Percentiles rank a stretch among this genome's conserved stretches.
Evolutionary conservation across 2,329 filamentous ascomycete species (phyloP).

Genomic region (Fusarium sp.): DNA sequence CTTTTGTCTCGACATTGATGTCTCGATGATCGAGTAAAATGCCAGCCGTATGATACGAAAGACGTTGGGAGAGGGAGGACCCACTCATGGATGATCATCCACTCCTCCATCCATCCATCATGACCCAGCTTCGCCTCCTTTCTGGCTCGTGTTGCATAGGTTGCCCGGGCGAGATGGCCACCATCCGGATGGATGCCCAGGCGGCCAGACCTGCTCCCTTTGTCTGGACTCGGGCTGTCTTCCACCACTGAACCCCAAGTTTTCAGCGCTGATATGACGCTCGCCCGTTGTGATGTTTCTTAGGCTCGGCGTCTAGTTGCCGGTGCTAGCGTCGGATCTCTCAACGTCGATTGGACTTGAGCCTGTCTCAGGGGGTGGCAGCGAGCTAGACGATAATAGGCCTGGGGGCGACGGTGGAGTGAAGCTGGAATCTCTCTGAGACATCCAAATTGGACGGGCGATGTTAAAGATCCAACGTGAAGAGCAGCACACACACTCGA

Average conservation of each 20-base stretch:
- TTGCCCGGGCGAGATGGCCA: conserved; percentile 17
- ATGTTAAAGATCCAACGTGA: conserved; percentile 15
- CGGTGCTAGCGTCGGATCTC: conserved; percentile 36
- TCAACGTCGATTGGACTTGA: conserved; percentile 35
- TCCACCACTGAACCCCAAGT: conserved; percentile 9
- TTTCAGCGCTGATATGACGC: conserved; percentile 17
- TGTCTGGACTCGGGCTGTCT: conserved; percentile 9
- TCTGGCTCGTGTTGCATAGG: conserved; percentile 36
- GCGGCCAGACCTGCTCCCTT: not conserved
- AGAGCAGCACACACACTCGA: conserved; percentile 28
- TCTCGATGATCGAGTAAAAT: conserved; percentile 3
- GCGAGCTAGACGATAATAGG: conserved; percentile 39
- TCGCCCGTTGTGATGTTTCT: conserved; percentile 13
- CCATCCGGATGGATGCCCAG: conserved; percentile 9
- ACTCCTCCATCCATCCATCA: conserved; percentile 33
- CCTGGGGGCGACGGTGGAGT: conserved; percentile 27
- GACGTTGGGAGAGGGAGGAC: conserved; percentile 29
- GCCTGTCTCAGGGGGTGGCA: conserved; percentile 42
- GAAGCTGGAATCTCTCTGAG: conserved; percentile 36
- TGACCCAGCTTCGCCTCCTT: conserved; percentile 35
- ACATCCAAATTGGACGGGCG: conserved; percentile 11
- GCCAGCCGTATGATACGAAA: conserved; percentile 17
- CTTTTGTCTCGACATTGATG: conserved; percentile 6
- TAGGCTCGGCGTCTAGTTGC: conserved; percentile 31
- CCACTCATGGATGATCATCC: conserved; percentile 29